Percentiles rank a stretch among this genome's conserved stretches.
phyloP scores from a whole-genome alignment of 2,329 filamentous ascomycete genomes.

The Nannizziopsis barbatae region DNA sequence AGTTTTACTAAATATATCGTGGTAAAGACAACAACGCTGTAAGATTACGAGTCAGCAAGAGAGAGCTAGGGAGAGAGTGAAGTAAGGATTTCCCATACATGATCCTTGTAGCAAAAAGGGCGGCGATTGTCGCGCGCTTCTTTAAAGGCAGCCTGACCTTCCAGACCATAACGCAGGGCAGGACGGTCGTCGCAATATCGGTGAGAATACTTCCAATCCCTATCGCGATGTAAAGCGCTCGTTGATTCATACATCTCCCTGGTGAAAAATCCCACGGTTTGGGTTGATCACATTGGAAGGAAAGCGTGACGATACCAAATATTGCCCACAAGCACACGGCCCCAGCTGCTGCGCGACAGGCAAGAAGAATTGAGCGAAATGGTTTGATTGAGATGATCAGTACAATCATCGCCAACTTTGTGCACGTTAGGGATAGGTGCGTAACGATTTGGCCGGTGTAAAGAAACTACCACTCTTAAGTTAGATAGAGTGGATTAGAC shows the following conservation, averaged over 20 bases:
- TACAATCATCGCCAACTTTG: conserved; percentile 19
- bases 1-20: conserved; percentile 14
- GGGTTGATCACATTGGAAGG: conserved; percentile 19
- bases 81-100: conserved; percentile 13
- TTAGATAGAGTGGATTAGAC: background rate
- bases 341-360: conserved; percentile 16
- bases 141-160: conserved; percentile 15
- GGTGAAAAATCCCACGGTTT: conserved; percentile 16
- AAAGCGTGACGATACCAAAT: conserved; percentile 15
- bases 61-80: background rate
- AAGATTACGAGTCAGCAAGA: conserved; percentile 9
- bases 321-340: conserved; percentile 16
- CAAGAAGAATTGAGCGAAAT: conserved; percentile 14
- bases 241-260: conserved; percentile 18
- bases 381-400: conserved; percentile 21
- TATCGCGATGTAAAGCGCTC: conserved; percentile 18
- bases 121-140: conserved; percentile 17
- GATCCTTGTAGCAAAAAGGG: conserved; percentile 18
- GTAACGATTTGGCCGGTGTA: conserved; percentile 20
- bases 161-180: conserved; percentile 19
- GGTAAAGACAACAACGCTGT: conserved; percentile 18
- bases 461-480: conserved; percentile 15
- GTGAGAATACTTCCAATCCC: conserved; percentile 16
- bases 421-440: conserved; percentile 14
- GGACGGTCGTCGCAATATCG: conserved; percentile 17